Percentiles rank a stretch among this genome's conserved stretches.
Conservation (phyloP, 257 asterid species). For the Prunella vulgaris region DNA sequence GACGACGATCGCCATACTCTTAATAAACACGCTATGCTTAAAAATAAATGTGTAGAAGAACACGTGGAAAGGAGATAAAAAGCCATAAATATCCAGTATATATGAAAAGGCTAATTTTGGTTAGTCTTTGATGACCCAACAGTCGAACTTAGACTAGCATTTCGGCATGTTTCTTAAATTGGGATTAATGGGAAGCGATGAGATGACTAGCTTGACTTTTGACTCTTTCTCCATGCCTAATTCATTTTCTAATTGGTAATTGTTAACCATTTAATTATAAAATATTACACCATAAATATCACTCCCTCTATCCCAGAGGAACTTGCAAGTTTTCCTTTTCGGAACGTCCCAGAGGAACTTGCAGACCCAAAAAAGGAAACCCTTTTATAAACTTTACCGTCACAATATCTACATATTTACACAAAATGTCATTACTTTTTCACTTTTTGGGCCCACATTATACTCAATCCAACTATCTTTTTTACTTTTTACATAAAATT, state of each 20-base stretch:
- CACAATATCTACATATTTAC: too few species aligned
- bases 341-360: too few species aligned
- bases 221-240: slow-evolving; percentile 1
- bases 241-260: neutral
- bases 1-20: neutral
- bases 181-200: neutral
- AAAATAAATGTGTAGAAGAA: neutral
- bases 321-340: too few species aligned
- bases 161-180: slow-evolving; percentile 19
- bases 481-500: too few species aligned
- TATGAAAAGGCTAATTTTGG: slow-evolving; percentile 12
- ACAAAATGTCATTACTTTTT: too few species aligned
- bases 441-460: too few species aligned
- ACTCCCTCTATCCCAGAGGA: too few species aligned
- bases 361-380: too few species aligned
- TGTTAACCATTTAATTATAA: too few species aligned
- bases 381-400: too few species aligned
- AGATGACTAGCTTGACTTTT: slow-evolving; percentile 18
- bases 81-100: neutral
- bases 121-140: neutral
- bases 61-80: slow-evolving; percentile 15
- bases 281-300: too few species aligned
- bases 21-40: neutral
- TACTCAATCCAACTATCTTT: too few species aligned
- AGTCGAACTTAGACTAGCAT: neutral